These are phyloP conservation scores for Venturia nashicola DNA, from an alignment of 2,329 filamentous ascomycete species.

Conservation along the genomic window DNA sequence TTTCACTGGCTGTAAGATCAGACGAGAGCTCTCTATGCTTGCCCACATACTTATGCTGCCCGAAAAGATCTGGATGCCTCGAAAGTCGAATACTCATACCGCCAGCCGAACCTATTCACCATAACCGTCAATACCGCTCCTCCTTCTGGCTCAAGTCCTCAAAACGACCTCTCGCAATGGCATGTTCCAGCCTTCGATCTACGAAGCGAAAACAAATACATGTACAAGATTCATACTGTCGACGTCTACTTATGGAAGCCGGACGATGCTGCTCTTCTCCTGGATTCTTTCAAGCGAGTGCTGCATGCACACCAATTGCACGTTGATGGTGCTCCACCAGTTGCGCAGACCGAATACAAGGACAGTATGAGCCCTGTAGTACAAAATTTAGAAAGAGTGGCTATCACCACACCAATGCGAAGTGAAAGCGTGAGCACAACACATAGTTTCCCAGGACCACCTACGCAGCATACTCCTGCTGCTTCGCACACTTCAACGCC, in stretches of 20 bases:
- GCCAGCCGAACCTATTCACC: slow-evolving; percentile 59
- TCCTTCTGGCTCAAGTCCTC: slow-evolving; percentile 25
- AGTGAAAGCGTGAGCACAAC: slow-evolving; percentile 20
- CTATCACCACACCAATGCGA: slow-evolving; percentile 12
- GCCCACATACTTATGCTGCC: background rate
- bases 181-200: slow-evolving; percentile 63
- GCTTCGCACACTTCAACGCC: slow-evolving; percentile 17
- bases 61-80: slow-evolving; percentile 51
- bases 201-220: slow-evolving; percentile 62
- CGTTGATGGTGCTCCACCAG: slow-evolving; percentile 50
- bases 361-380: slow-evolving; percentile 55
- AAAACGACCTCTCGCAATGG: slow-evolving; percentile 49
- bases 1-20: slow-evolving; percentile 57
- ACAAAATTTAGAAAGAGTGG: slow-evolving; percentile 52
- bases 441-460: slow-evolving; percentile 15
- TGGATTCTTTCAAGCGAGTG: slow-evolving; percentile 55
- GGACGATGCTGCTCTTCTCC: slow-evolving; percentile 56
- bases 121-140: slow-evolving; percentile 43
- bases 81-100: slow-evolving; percentile 58
- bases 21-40: background rate
- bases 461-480: slow-evolving; percentile 14
- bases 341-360: slow-evolving; percentile 35
- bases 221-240: slow-evolving; percentile 63
- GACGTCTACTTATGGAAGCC: slow-evolving; percentile 74
- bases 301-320: slow-evolving; percentile 46